A percentile compares a stretch with the other conserved stretches of the same genome.
Conservation (phyloP, 2,329 filamentous ascomycete species). For the Sphaerulina vaccinii region DNA sequence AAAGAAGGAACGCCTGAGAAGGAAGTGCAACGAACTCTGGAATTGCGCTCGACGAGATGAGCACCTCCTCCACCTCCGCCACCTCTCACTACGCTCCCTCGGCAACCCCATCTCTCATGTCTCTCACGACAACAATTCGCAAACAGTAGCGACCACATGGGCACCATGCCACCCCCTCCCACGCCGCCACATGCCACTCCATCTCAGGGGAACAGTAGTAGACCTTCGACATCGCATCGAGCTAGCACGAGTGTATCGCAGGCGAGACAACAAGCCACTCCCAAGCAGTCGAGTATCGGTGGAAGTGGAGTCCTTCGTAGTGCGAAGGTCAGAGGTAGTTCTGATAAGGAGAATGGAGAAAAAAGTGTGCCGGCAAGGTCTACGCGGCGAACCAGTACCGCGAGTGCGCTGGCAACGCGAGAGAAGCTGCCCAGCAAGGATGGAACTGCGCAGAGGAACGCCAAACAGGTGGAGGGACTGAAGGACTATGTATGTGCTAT, state of each 20-base stretch:
- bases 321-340: constrained; percentile 28
- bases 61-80: constrained; percentile 8
- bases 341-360: constrained; percentile 30
- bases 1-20: too few species aligned
- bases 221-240: constrained; percentile 15
- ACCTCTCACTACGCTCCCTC: background rate
- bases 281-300: constrained; percentile 19
- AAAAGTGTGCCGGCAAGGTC: constrained; percentile 9
- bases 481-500: constrained; percentile 70
- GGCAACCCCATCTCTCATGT: constrained; percentile 9
- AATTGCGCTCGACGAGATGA: too few species aligned
- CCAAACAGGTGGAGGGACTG: constrained; percentile 71
- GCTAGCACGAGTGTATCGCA: constrained; percentile 16
- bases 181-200: constrained; percentile 13
- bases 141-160: constrained; percentile 1
- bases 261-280: constrained; percentile 19
- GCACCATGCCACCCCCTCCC: constrained; percentile 15
- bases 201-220: constrained; percentile 8
- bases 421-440: constrained; percentile 41
- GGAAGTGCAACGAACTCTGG: too few species aligned
- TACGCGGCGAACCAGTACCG: constrained; percentile 17
- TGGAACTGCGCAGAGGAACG: constrained; percentile 63
- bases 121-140: constrained; percentile 2
- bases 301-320: constrained; percentile 21
- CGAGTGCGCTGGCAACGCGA: constrained; percentile 21